A percentile compares a stretch with the other conserved stretches of the same genome.
Evolutionary conservation across 495 filamentous ascomycete genomes (phyloP).

Genomic region (Penicillium robsamsonii): DNA sequence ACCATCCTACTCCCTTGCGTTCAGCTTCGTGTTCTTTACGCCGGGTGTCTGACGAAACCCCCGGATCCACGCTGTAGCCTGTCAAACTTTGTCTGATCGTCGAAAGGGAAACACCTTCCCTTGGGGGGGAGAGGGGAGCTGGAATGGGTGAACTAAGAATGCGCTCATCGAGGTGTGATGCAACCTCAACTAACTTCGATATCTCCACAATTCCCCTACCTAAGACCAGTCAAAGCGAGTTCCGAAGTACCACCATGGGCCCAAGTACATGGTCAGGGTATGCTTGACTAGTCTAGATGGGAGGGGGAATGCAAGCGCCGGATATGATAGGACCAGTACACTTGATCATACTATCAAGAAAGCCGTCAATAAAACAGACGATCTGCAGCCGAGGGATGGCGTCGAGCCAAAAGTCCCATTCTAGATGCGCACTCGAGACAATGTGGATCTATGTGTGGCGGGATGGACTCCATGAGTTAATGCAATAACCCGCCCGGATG

Average conservation of each 20-base stretch:
- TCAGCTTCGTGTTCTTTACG: neutral
- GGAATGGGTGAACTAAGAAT: neutral
- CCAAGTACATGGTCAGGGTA: neutral
- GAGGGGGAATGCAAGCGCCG: neutral
- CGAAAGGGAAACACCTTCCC: too few relatives aligned
- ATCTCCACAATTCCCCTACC: neutral
- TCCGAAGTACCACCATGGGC: neutral
- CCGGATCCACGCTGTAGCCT: neutral
- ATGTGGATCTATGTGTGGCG: constrained; percentile 4
- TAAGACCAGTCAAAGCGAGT: neutral
- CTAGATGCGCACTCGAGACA: neutral
- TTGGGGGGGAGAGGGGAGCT: too few relatives aligned
- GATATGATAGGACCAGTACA: constrained; percentile 2
- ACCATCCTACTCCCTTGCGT: constrained; percentile 5
- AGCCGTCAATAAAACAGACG: constrained; percentile 2
- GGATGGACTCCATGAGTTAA: constrained; percentile 2
- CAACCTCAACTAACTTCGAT: neutral
- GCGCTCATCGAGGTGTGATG: neutral
- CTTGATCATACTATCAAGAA: neutral
- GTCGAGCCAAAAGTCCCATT: neutral
- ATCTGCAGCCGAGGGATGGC: constrained; percentile 5
- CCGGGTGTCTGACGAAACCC: neutral
- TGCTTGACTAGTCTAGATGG: neutral
- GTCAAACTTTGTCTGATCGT: constrained; percentile 1
- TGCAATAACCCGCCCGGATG: neutral